phyloP scores from a whole-genome alignment of 1,139 yeast genomes.

The Cylindricascospora bacillispora region DNA sequence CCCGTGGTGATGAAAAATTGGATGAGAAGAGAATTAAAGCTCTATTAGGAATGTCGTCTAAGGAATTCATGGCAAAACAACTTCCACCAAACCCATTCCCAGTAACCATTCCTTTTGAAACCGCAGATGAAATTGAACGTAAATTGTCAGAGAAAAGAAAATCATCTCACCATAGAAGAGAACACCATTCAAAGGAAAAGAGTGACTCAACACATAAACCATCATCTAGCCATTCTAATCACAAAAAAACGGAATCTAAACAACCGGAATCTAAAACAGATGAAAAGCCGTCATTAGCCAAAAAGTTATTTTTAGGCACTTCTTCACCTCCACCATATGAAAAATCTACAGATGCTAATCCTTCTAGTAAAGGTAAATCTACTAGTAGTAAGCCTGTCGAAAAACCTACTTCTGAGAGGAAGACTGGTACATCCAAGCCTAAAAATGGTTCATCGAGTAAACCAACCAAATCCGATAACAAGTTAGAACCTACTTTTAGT shows the following conservation, averaged over 20 bases:
- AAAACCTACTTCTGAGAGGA: not conserved
- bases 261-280: not conserved
- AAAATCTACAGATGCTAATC: too few species aligned
- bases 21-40: conserved; percentile 21
- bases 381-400: not conserved
- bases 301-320: not conserved
- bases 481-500: conserved; percentile 8
- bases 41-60: conserved; percentile 21
- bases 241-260: not conserved
- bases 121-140: not conserved
- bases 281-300: conserved; percentile 33
- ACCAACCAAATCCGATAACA: not conserved
- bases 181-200: not conserved
- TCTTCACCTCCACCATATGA: too few species aligned
- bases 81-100: conserved; percentile 1
- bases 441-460: not conserved
- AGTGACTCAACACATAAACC: not conserved
- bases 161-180: conserved; percentile 1
- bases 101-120: not conserved
- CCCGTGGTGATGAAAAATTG: conserved; percentile 15
- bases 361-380: not conserved
- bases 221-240: not conserved
- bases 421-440: not conserved
- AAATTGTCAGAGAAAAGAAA: not conserved
- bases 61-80: conserved; percentile 9